These are phyloP conservation scores for Nakaseomyces sp. DNA, from an alignment of 1,139 yeast species.

Conservation along the genomic window DNA sequence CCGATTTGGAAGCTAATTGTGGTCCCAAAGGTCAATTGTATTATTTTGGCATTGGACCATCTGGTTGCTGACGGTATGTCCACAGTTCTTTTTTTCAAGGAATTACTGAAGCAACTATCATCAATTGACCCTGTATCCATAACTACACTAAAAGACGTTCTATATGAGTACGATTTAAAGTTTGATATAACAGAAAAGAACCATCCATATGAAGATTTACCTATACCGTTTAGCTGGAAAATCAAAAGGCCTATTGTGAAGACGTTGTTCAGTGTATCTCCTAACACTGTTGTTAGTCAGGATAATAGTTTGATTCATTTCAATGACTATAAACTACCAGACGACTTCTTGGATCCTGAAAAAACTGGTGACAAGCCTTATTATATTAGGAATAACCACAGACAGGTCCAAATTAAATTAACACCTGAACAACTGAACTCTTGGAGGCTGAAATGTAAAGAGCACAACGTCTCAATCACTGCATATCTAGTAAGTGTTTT, in stretches of 20 bases:
- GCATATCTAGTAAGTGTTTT: conserved; percentile 19
- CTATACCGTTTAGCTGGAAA: conserved; percentile 15
- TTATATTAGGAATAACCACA: conserved; percentile 18
- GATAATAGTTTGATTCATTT: conserved; percentile 15
- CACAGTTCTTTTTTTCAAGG: conserved; percentile 18
- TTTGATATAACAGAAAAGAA: background rate
- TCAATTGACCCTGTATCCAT: background rate
- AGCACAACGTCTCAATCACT: conserved; percentile 20
- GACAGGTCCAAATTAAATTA: conserved; percentile 14
- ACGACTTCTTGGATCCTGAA: conserved; percentile 11
- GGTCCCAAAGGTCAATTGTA: conserved; percentile 11
- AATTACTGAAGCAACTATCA: conserved; percentile 13
- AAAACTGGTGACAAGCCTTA: conserved; percentile 3
- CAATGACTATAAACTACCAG: conserved; percentile 15
- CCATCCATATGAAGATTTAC: conserved; percentile 19
- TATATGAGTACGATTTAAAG: conserved; percentile 2
- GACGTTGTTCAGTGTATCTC: conserved; percentile 11
- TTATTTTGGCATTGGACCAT: conserved; percentile 22
- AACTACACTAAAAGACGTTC: background rate
- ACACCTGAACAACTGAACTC: conserved; percentile 11
- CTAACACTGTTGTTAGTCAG: conserved; percentile 10
- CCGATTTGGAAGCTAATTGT: conserved; percentile 26
- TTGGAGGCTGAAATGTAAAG: conserved; percentile 17
- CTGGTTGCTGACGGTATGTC: conserved; percentile 27
- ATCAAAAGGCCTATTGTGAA: conserved; percentile 13